Evolutionary conservation across 768 basidiomycete genomes (phyloP).

Genomic region (Leccinum incarnatum): DNA sequence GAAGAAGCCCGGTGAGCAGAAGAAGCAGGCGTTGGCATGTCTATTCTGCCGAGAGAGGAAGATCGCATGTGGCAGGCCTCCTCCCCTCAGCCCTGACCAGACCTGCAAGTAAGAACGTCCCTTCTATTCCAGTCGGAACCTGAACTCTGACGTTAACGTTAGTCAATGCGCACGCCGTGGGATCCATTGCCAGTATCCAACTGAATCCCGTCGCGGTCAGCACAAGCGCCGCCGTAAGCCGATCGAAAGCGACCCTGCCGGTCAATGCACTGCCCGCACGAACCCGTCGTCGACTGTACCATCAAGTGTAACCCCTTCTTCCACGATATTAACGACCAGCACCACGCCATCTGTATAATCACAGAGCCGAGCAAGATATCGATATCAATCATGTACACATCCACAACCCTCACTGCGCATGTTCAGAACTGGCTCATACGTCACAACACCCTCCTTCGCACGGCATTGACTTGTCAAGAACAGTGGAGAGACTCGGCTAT

Average conservation of each 20-base stretch:
- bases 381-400: conserved; percentile 2
- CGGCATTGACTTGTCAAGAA: conserved; percentile 10
- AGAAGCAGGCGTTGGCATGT: conserved; percentile 47
- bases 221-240: conserved; percentile 39
- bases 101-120: conserved; percentile 45
- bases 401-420: conserved; percentile 9
- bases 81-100: conserved; percentile 35
- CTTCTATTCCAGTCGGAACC: conserved; percentile 4
- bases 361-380: conserved; percentile 3
- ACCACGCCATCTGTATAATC: conserved; percentile 21
- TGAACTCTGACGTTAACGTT: conserved; percentile 19
- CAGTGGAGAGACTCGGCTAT: conserved; percentile 21
- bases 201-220: conserved; percentile 47
- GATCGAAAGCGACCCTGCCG: conserved; percentile 23
- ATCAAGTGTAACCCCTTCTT: conserved; percentile 17
- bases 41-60: conserved; percentile 50
- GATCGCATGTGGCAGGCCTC: conserved; percentile 47
- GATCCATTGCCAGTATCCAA: conserved; percentile 47
- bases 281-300: conserved; percentile 18
- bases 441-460: conserved; percentile 9
- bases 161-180: conserved; percentile 49
- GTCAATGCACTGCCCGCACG: conserved; percentile 20
- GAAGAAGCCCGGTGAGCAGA: conserved; percentile 37
- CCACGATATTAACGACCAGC: conserved; percentile 22
- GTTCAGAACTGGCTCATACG: conserved; percentile 7